These are phyloP conservation scores for Venustampulla echinocandica DNA, from an alignment of 495 filamentous ascomycete species.

Conservation along the genomic window DNA sequence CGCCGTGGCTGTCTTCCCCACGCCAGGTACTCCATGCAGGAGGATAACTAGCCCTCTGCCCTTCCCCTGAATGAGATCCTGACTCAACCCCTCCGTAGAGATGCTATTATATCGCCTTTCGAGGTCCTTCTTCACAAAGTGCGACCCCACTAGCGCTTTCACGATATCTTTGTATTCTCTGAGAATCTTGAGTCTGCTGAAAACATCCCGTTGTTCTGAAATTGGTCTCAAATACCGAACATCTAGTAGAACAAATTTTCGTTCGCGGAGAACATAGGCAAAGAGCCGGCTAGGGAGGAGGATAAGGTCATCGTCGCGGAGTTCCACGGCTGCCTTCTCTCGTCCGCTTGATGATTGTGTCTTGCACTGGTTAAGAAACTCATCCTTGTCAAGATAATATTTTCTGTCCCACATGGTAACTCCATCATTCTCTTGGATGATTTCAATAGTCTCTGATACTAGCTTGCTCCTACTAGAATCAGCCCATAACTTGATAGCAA, in stretches of 20 bases:
- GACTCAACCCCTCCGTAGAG: background rate
- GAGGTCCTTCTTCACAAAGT: constrained; percentile 18
- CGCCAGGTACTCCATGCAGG: constrained; percentile 43
- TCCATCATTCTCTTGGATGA: background rate
- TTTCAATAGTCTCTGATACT: background rate
- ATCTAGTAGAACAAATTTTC: constrained; percentile 14
- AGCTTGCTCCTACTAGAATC: background rate
- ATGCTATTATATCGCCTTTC: background rate
- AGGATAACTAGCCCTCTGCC: constrained; percentile 43
- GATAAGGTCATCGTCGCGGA: constrained; percentile 28
- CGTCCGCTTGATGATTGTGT: constrained; percentile 16
- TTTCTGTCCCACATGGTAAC: background rate
- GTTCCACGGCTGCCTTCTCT: no score
- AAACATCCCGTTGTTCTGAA: background rate
- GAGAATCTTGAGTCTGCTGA: constrained; percentile 34
- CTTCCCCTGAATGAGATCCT: constrained; percentile 13
- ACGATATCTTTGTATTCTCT: constrained; percentile 38
- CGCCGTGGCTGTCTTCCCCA: constrained; percentile 42
- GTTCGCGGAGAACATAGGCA: constrained; percentile 31
- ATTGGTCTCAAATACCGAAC: background rate
- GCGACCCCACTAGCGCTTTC: constrained; percentile 32
- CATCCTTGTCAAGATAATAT: background rate
- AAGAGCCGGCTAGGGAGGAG: constrained; percentile 32
- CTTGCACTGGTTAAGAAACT: background rate
- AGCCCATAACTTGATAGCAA: background rate